These are phyloP conservation scores for Sphenostylis stenocarpa DNA, from an alignment of 306 rosid species.

Conservation along the genomic window DNA sequence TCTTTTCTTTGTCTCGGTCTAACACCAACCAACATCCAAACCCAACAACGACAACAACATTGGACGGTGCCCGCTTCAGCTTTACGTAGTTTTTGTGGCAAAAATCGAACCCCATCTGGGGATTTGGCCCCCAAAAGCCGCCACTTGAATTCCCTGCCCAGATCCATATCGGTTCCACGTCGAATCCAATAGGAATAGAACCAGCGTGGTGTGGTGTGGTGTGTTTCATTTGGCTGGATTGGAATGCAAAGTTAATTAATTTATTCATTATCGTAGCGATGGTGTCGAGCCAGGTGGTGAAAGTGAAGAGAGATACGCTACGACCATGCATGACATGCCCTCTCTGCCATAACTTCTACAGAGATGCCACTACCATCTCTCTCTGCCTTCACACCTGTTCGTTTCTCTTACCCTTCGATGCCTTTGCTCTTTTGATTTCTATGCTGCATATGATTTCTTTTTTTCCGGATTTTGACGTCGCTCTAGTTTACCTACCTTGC, in stretches of 20 bases:
- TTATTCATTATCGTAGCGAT: neutral
- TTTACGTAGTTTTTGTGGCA: slow-evolving; percentile 51
- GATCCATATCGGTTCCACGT: slow-evolving; percentile 52
- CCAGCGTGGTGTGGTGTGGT: neutral
- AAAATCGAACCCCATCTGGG: slow-evolving; percentile 40
- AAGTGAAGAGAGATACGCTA: slow-evolving; percentile 61
- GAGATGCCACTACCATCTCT: slow-evolving; percentile 90
- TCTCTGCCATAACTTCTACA: slow-evolving; percentile 71
- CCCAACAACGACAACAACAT: neutral
- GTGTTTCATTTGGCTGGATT: neutral
- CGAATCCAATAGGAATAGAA: neutral
- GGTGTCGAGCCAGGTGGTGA: slow-evolving; percentile 54
- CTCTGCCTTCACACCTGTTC: slow-evolving; percentile 92
- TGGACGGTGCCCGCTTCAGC: slow-evolving; percentile 19
- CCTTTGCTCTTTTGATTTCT: slow-evolving; percentile 4
- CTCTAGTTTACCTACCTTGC: neutral
- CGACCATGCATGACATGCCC: slow-evolving; percentile 98
- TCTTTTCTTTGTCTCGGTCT: slow-evolving; percentile 5
- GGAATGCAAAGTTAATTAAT: slow-evolving; percentile 16
- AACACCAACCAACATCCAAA: neutral
- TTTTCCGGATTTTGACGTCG: slow-evolving; percentile 15
- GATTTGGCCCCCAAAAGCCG: slow-evolving; percentile 41
- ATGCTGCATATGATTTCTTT: neutral
- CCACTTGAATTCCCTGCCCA: slow-evolving; percentile 25
- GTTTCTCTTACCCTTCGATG: slow-evolving; percentile 28